Base-by-base conservation (phyloP, 2,329 filamentous ascomycete species). In the Cladosporium halotolerans region DNA sequence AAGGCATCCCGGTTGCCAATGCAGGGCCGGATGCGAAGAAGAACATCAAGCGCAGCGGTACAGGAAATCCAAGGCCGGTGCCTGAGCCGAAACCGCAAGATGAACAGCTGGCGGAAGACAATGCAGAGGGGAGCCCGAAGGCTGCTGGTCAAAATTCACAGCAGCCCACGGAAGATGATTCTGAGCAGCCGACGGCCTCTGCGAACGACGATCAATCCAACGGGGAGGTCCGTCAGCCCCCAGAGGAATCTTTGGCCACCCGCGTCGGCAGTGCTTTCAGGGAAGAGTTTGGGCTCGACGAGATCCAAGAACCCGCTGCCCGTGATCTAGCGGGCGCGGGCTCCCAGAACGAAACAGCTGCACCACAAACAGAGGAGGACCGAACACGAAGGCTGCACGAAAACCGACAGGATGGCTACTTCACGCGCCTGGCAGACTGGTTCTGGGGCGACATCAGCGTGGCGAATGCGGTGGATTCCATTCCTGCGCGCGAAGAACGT, bases 401-500 rank as follows among this genome's bases (percentile, higher is more conserved):
- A 6, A 28, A 47, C 16, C 23, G 8, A n/a, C 43, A 42, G n/a
- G 32, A 23, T 4, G 32, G 32, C 18, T 11, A 14, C 3, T 53
- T 40, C 3, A 34, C 74, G 33, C 62, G 64, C 14, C 51, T 73
- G 1, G 58, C 71, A 16, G 70, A 78, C 45, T 78, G 73, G 73
- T 70, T 77, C 54, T 78, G 74, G 69, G 74, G 70, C 9, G 76
- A 76, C 50, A 69, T 77, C 16, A 60, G 63, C 28, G 55, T 56
- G 34, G 55, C 53, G 4, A 57, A 56, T 33, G 54, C 55, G 5
- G 53, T 53, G 18, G 62, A 62, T 19, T 55, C 59, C 7, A 72
- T 80, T 53, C 70, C 68, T 47, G 73, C 70, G 10, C 76, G 83
- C 50, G 82, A 84, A 57, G 83, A 84, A 49, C 79, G 80, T 43